These are phyloP conservation scores for Ceratocystis albifundus DNA, from an alignment of 2,329 filamentous ascomycete species.

Conservation along the genomic window DNA sequence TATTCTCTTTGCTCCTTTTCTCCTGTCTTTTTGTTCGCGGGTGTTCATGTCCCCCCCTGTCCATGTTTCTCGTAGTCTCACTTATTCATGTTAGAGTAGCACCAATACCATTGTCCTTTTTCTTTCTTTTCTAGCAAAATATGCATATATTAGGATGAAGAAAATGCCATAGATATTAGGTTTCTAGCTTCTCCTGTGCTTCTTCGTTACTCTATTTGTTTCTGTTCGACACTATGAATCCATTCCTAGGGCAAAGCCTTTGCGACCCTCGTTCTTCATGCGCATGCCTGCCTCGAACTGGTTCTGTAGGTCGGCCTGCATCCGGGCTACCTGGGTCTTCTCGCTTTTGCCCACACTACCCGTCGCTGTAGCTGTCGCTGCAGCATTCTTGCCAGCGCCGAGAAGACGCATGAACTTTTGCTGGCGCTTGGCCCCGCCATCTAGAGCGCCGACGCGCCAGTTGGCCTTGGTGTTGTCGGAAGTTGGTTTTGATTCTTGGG, in stretches of 20 bases:
- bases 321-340: constrained; percentile 28
- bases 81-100: constrained; percentile 16
- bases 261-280: constrained; percentile 34
- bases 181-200: background rate
- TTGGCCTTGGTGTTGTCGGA: constrained; percentile 30
- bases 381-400: constrained; percentile 39
- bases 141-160: background rate
- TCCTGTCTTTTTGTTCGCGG: constrained; percentile 22
- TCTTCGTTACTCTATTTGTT: background rate
- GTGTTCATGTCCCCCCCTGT: background rate
- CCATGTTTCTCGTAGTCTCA: constrained; percentile 10
- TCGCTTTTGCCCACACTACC: constrained; percentile 3
- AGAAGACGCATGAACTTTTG: constrained; percentile 47
- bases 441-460: constrained; percentile 44
- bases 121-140: background rate
- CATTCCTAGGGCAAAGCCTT: constrained; percentile 11
- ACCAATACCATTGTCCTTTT: constrained; percentile 12
- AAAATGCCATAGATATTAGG: background rate
- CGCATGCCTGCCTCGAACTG: constrained; percentile 47
- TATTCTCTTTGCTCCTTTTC: constrained; percentile 18
- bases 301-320: constrained; percentile 43
- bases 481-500: background rate
- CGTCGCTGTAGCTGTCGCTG: constrained; percentile 22
- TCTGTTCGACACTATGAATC: background rate
- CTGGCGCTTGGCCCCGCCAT: constrained; percentile 41